Base-by-base conservation (phyloP, 495 filamentous ascomycete genomes). In the Trichoderma erinaceum region DNA sequence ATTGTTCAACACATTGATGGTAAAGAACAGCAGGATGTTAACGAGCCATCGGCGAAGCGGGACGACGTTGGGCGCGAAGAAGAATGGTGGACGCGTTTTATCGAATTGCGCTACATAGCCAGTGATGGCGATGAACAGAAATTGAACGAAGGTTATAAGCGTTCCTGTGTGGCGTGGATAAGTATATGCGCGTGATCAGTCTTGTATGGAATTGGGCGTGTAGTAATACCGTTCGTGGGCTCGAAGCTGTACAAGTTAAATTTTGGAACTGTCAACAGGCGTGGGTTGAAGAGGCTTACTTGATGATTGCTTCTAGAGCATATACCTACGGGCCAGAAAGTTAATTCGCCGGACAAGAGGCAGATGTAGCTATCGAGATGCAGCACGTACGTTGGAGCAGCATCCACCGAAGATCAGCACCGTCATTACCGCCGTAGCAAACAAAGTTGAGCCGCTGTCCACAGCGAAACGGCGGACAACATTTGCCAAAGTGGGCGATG, bases 401-500 rank as follows among this genome's bases (percentile, higher is more conserved):
- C 95, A 99, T 44, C 95, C 95, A 48, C 96, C 95, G 75, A 99
- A 97, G 63, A 99, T 99, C 67, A 97, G 82, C 27, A 83, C 86
- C n/a, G 92, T 80, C 82, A 96, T 95, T 70, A 88, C 82, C 38
- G 84, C 78, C 56, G 89, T 81, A 67, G 84, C 85, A 10, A 91
- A 78, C 88, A 88, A 89, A 72, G 84, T 84, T 25, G 89, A 87
- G 66, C 92, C 80, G 18, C 85, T 85, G 73, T 87, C 83, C 13
- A 27, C 13, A 10, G 27, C 35, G 35, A 68, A 32, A 10, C 23
- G 46, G 52, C 65, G 65, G 3, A 35, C 43, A 32, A 56, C 11
- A 32, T 32, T 61, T 61, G 56, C 25, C 56, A 61, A 61, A 13
- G 56, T 61, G 56, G 27, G 56, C 10, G 25, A 61, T 32, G 10